Percentiles rank a stretch among this genome's conserved stretches.
phyloP scores from a whole-genome alignment of 2,329 filamentous ascomycete genomes.

The Phoma sp. region DNA sequence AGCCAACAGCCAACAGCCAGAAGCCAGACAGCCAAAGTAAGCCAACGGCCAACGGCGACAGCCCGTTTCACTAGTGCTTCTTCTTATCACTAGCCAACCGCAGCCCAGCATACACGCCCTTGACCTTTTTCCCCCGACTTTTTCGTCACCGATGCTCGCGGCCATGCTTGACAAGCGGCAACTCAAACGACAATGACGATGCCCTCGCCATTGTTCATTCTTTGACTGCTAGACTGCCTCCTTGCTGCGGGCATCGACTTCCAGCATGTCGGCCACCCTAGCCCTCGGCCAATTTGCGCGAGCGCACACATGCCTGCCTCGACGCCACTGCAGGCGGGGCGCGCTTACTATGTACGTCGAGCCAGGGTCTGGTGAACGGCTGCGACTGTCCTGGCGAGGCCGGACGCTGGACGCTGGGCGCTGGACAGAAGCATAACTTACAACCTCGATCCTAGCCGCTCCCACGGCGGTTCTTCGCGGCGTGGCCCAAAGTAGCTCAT shows the following conservation, averaged over 20 bases:
- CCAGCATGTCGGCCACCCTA: too few species aligned
- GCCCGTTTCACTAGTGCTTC: conserved; percentile 4
- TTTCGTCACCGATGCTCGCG: conserved; percentile 15
- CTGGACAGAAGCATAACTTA: conserved; percentile 2
- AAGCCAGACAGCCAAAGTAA: too few species aligned
- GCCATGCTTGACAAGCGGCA: conserved; percentile 2
- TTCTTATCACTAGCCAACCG: conserved; percentile 41
- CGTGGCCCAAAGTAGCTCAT: conserved; percentile 6
- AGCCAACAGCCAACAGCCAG: too few species aligned
- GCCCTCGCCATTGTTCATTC: neutral
- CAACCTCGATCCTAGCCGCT: neutral
- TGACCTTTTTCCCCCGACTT: conserved; percentile 15
- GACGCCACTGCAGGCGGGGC: neutral
- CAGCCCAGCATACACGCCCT: neutral
- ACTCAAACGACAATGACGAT: conserved; percentile 4
- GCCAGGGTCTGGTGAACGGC: conserved; percentile 8
- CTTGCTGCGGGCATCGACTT: conserved; percentile 6
- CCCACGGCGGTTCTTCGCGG: conserved; percentile 8
- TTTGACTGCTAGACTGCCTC: neutral
- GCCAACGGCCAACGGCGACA: conserved; percentile 2
- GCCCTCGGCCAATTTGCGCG: neutral
- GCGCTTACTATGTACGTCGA: neutral
- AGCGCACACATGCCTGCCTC: neutral
- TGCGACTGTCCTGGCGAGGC: neutral
- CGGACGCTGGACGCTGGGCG: neutral